phyloP scores from a whole-genome alignment of 805 yeast species.

The Debaryomyces hansenii region DNA sequence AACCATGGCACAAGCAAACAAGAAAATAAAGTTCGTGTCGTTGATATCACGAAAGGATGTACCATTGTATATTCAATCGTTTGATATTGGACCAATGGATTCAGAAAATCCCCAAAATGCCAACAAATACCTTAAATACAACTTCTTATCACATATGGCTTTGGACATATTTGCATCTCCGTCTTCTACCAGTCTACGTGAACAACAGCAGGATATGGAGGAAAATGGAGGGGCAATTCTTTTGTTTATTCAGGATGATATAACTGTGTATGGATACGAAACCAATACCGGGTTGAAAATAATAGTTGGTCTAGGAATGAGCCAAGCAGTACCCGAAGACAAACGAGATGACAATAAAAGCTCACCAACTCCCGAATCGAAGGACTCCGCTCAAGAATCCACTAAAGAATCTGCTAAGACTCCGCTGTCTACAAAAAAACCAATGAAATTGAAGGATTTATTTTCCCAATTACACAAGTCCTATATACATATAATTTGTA shows the following conservation, averaged over 20 bases:
- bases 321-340: conserved; percentile 3
- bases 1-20: conserved; percentile 5
- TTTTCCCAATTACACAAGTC: conserved; percentile 47
- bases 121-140: conserved; percentile 56
- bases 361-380: not conserved
- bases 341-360: not conserved
- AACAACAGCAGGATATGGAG: conserved; percentile 29
- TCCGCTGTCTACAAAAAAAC: conserved; percentile 1
- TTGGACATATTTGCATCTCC: conserved; percentile 66
- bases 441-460: conserved; percentile 17
- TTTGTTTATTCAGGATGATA: conserved; percentile 65
- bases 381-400: not conserved
- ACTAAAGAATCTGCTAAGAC: not conserved
- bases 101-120: conserved; percentile 21
- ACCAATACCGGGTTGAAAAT: conserved; percentile 68
- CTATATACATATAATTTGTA: conserved; percentile 57
- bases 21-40: conserved; percentile 50
- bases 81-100: conserved; percentile 27
- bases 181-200: conserved; percentile 36
- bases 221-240: conserved; percentile 34
- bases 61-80: conserved; percentile 61
- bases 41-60: conserved; percentile 57
- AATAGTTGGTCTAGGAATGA: conserved; percentile 48
- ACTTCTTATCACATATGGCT: conserved; percentile 75
- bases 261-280: conserved; percentile 67